Base-by-base conservation (phyloP, 768 basidiomycete species). In the Auricularia auricula-judae region DNA sequence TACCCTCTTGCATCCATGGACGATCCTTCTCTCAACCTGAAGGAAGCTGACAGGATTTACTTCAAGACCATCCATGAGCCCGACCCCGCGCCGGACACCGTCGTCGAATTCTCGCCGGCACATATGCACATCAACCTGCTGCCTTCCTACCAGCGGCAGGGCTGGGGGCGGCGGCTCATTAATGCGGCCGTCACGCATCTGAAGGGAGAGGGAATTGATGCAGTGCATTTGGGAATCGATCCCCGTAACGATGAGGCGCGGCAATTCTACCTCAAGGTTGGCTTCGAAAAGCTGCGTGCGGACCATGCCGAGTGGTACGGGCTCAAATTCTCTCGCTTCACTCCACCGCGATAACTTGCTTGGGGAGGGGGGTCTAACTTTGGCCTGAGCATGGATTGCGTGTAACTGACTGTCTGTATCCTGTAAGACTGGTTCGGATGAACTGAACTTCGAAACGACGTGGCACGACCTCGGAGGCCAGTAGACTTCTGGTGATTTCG, bases 61-160 rank as follows among this genome's bases (percentile, higher is more conserved):
- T 75, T 80, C 68, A 64, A 66, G 23, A 67, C 69, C 33, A 69
- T 82, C 61, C 75, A 76, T 65, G 65, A 70, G 35, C 75, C 74
- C 51, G 72, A 73, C 43, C 75, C 72, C 8, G 80, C 83, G 1
- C 72, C 81, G 16, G 80, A 83, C 8, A 78, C 81, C n/a, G 81
- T 80, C 67, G 75, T 89, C 66, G 74, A 78, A 3, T 88, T 86
- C 70, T 85, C 88, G 18, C 81, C 84, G 11, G 89, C 89, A 8
- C 88, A 91, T 73, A 67, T 91, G 68, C 89, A 92, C 71, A 85
- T 91, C 70, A 77, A 92, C 67, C 83, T 91, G 64, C 70, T 91
- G 69, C 80, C 84, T 33, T 78, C 77, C 53, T 83, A 88, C 71
- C 88, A 88, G 72, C 76, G 82, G 63, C 80, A 81, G 66, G 88